Base-by-base conservation (phyloP, 352 stramenopile species). In the Phytophthora agathidicida region DNA sequence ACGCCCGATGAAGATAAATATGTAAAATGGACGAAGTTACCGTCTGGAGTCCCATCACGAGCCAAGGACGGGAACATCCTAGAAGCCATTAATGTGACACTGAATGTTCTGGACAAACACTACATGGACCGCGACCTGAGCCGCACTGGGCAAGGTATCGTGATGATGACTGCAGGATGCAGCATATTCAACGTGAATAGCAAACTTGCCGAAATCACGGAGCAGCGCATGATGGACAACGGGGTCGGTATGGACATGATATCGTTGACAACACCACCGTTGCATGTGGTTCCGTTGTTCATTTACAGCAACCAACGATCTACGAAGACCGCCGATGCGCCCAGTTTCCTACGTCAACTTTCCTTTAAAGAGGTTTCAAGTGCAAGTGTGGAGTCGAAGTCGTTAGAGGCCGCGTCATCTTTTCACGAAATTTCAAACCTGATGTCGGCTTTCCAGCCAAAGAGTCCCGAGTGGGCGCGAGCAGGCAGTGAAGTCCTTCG, bases 191-290 rank as follows among this genome's bases (percentile, higher is more conserved):
- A 98, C 36, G 96, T 98, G 0, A 83, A 98, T 39, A 89, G 93
- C 48, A 87, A 88, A 31, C 75, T 99, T 14, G 84, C 90, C 10
- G 78, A 94, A 38, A 98, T 99, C 42, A 99, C 96, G 3, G 98
- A 98, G 69, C 96, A 99, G 68, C 80, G 97, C 19, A 99, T 99
- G 96, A 99, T 99, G 96, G 97, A 99, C 80, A 98, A 98, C 68
- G 97, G 96, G 1, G 98, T 99, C 58, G 97, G 97, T 6, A 99
- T 98, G 75, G 97, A 99, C 69, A 98, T 99, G 90, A 89, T 99
- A 20, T 92, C 82, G 9, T 45, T 99, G 2, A 87, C 93, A 6
- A 87, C 97, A 16, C 97, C 97, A 5, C 97, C 97, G 19, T 70
- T 99, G 17, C 97, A 99, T 65, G 91, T 97, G 10, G 94, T 97